phyloP scores from a whole-genome alignment of 257 asterid genomes.

The Solanum ossicruentum region DNA sequence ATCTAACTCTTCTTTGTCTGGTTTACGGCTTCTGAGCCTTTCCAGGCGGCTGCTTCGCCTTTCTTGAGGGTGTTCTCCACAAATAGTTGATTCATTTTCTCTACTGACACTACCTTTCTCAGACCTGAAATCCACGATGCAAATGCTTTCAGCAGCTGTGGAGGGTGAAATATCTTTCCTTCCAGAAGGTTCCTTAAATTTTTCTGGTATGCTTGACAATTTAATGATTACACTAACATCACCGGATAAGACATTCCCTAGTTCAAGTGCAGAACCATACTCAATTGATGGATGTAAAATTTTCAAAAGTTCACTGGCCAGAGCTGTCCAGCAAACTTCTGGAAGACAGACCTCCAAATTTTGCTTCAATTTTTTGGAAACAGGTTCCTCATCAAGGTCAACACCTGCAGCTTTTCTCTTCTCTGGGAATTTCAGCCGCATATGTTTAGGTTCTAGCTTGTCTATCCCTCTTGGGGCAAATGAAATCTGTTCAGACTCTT shows the following conservation, averaged over 20 bases:
- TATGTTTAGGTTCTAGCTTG: conserved; percentile 78
- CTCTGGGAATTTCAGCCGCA: conserved; percentile 60
- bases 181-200: conserved; percentile 16
- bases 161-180: conserved; percentile 21
- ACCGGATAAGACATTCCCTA: conserved; percentile 25
- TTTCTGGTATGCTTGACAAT: conserved; percentile 44
- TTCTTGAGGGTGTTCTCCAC: conserved; percentile 93
- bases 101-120: conserved; percentile 20
- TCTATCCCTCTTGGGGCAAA: conserved; percentile 90
- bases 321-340: conserved; percentile 78
- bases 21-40: conserved; percentile 90
- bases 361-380: conserved; percentile 52
- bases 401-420: conserved; percentile 61
- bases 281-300: conserved; percentile 26
- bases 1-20: conserved; percentile 74
- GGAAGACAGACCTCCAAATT: conserved; percentile 49
- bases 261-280: conserved; percentile 23
- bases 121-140: conserved; percentile 19
- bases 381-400: conserved; percentile 24
- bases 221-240: conserved; percentile 39
- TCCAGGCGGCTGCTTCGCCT: conserved; percentile 94
- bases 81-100: conserved; percentile 41
- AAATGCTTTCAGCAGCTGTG: conserved; percentile 22
- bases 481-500: conserved; percentile 66
- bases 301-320: conserved; percentile 48